Evolutionary conservation across 176 grass and related monocot species (phyloP).

Genomic region (Oropetium thomaeum): DNA sequence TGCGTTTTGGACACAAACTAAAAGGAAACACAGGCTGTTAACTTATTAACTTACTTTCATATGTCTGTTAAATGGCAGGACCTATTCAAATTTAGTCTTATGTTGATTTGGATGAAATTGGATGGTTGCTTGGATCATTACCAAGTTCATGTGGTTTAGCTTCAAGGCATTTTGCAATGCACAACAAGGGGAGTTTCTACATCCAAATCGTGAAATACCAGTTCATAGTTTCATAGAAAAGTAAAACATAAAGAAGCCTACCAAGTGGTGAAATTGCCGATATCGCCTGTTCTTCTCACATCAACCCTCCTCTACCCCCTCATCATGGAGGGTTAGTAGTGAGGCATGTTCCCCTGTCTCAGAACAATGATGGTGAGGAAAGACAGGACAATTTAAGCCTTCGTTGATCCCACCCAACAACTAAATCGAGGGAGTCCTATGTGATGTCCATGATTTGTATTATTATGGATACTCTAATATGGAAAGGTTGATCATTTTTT

Average conservation of each 20-base stretch:
- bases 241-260: slow-evolving; percentile 61
- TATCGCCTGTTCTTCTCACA: slow-evolving; percentile 70
- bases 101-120: slow-evolving; percentile 8
- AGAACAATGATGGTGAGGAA: slow-evolving; percentile 69
- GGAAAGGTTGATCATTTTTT: slow-evolving; percentile 9
- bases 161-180: slow-evolving; percentile 8
- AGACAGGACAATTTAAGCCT: slow-evolving; percentile 49
- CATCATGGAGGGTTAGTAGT: slow-evolving; percentile 59
- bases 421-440: slow-evolving; percentile 1
- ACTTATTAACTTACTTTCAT: neutral
- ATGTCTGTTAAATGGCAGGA: neutral
- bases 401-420: neutral
- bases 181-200: slow-evolving; percentile 2
- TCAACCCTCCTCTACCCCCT: slow-evolving; percentile 72
- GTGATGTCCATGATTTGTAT: slow-evolving; percentile 7
- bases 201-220: slow-evolving; percentile 45
- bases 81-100: neutral
- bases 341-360: slow-evolving; percentile 77
- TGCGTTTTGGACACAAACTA: neutral
- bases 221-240: slow-evolving; percentile 42
- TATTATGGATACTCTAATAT: neutral
- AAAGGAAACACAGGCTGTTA: neutral
- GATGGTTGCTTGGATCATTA: slow-evolving; percentile 9
- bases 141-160: slow-evolving; percentile 17
- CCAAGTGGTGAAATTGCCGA: slow-evolving; percentile 62